Conservation (phyloP, 129 eudicot genomes). For the Centrapalus pauciflorus region DNA sequence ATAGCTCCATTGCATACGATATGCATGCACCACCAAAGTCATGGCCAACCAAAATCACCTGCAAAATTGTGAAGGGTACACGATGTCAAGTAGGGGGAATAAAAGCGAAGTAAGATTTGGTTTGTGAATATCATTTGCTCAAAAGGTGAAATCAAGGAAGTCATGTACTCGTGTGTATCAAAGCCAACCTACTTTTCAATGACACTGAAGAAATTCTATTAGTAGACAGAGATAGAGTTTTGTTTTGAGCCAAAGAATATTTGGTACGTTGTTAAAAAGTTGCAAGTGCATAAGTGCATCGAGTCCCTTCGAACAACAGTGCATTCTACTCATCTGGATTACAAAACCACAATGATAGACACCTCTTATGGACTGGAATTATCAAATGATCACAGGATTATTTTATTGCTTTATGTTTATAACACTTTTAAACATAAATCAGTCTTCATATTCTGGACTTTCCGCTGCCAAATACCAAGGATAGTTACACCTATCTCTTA, state of each 20-base stretch:
- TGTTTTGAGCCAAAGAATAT: no score
- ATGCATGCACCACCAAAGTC: constrained; percentile 94
- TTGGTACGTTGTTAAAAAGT: neutral
- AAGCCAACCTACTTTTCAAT: neutral
- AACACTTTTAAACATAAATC: neutral
- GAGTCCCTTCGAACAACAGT: neutral
- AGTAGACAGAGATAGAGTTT: neutral
- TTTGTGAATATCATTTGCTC: neutral
- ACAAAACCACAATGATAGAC: neutral
- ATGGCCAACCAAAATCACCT: constrained; percentile 95
- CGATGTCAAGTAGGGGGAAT: neutral
- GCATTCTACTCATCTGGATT: no score
- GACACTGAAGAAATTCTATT: neutral
- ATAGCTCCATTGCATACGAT: constrained; percentile 86
- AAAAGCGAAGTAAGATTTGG: neutral
- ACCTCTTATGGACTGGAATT: neutral
- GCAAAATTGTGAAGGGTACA: constrained; percentile 13
- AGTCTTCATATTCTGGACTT: neutral
- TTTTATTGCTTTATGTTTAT: neutral
- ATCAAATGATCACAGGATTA: neutral
- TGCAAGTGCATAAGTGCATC: neutral
- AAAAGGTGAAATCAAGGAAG: neutral
- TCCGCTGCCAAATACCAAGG: neutral
- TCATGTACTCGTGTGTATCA: neutral
- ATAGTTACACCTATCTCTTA: neutral